Percentiles rank a stretch among this genome's conserved stretches.
phyloP scores from a whole-genome alignment of 2,329 filamentous ascomycete species.

The Fusarium tricinctum region DNA sequence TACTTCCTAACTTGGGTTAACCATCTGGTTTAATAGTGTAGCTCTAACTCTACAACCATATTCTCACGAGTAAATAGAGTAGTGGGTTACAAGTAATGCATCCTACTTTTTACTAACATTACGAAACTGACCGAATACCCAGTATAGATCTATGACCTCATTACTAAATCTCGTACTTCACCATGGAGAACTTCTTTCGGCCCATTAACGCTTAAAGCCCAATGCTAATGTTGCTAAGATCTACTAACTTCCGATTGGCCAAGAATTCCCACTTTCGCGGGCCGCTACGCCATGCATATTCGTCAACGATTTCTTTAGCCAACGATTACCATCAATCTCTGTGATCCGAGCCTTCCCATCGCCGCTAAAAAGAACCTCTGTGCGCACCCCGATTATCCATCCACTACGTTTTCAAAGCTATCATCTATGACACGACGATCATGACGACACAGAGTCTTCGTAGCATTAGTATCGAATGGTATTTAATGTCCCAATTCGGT shows the following conservation, averaged over 20 bases:
- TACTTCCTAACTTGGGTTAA: too few relatives aligned
- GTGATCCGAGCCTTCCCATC: not conserved
- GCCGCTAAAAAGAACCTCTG: not conserved
- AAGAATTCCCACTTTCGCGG: not conserved
- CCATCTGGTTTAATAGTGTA: too few relatives aligned
- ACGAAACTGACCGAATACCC: too few relatives aligned
- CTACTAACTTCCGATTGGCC: not conserved
- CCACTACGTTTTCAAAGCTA: not conserved
- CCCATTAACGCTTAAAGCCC: too few relatives aligned
- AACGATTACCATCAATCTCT: not conserved
- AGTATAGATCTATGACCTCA: not conserved
- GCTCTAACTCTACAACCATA: too few relatives aligned
- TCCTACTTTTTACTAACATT: too few relatives aligned
- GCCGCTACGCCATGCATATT: not conserved
- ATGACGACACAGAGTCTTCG: not conserved
- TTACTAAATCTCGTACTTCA: too few relatives aligned
- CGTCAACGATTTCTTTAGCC: not conserved
- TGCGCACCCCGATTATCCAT: not conserved
- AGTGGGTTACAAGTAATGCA: too few relatives aligned
- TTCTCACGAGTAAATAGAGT: too few relatives aligned
- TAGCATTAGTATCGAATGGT: not conserved
- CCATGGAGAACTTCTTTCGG: too few relatives aligned
- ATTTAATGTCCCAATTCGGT: not conserved
- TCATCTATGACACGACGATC: constrained; percentile 18
- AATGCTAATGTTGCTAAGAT: not conserved